phyloP scores from a whole-genome alignment of 164 flowering plant species.

The Sedum album region DNA sequence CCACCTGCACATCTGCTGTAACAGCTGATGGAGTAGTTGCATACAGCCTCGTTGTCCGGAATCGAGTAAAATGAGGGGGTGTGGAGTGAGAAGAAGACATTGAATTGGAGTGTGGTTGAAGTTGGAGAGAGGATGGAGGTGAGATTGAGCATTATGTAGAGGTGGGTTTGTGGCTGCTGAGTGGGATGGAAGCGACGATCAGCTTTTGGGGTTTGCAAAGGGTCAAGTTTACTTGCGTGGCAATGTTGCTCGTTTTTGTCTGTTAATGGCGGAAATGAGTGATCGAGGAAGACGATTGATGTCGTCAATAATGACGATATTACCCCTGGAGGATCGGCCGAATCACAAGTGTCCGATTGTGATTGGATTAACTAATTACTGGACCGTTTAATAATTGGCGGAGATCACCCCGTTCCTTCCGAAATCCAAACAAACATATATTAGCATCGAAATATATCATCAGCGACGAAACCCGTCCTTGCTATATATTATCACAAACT shows the following conservation, averaged over 20 bases:
- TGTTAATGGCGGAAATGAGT: slow-evolving; percentile 3
- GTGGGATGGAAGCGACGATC: background rate
- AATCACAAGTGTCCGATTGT: too few relatives aligned
- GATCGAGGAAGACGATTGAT: background rate
- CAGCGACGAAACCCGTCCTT: too few relatives aligned
- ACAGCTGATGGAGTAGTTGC: background rate
- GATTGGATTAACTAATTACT: too few relatives aligned
- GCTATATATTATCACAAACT: background rate
- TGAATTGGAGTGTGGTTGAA: background rate
- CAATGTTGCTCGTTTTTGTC: background rate
- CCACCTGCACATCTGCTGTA: slow-evolving; percentile 12
- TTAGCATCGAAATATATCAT: too few relatives aligned
- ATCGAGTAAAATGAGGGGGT: background rate
- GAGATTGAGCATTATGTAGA: background rate
- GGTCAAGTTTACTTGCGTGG: slow-evolving; percentile 6
- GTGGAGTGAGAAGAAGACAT: background rate
- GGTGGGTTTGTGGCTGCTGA: background rate
- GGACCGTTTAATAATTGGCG: too few relatives aligned
- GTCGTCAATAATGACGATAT: background rate
- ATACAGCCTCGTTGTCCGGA: background rate
- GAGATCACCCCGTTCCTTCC: too few relatives aligned
- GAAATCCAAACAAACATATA: too few relatives aligned
- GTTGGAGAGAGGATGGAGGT: too few relatives aligned
- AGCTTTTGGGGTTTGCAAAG: background rate
- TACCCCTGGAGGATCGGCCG: too few relatives aligned